A percentile compares a stretch with the other conserved stretches of the same genome.
Evolutionary conservation across 129 eudicot species (phyloP).

Genomic region (Cynara cardunculus): DNA sequence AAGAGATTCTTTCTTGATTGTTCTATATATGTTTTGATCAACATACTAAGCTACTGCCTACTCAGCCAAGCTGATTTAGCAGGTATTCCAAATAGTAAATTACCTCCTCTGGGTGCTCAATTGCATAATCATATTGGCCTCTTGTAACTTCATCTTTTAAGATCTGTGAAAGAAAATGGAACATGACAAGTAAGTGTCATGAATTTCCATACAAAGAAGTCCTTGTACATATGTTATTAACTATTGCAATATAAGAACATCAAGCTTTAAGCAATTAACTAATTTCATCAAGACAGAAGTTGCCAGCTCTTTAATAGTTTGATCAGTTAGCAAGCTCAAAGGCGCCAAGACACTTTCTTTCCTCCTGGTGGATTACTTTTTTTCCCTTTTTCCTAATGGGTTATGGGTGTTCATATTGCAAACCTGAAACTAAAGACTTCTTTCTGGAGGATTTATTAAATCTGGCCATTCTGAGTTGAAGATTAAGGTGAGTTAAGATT

Average conservation of each 20-base stretch:
- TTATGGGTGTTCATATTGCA: background rate
- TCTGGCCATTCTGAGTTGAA: background rate
- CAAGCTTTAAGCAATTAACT: background rate
- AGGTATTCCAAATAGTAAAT: background rate
- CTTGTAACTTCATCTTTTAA: slow-evolving; percentile 89
- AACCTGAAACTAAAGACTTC: background rate
- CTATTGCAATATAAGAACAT: background rate
- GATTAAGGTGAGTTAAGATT: background rate
- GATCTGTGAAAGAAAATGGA: slow-evolving; percentile 42
- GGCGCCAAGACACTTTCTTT: background rate
- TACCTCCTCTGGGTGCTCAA: slow-evolving; percentile 98
- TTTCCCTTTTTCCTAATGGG: background rate
- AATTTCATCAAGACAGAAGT: slow-evolving; percentile 1
- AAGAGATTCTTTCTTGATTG: background rate
- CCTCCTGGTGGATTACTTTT: background rate
- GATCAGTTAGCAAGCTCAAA: background rate
- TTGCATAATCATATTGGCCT: slow-evolving; percentile 95
- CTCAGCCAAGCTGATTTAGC: background rate
- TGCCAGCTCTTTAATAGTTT: background rate
- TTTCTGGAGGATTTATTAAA: background rate
- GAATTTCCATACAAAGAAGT: background rate
- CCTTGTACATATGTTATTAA: background rate
- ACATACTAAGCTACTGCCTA: background rate
- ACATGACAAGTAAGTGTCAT: background rate
- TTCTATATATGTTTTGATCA: background rate